A percentile compares a stretch with the other conserved stretches of the same genome.
These are phyloP conservation scores for Tremella mesenterica DNA, from an alignment of 768 basidiomycete genomes.

Conservation along the genomic window DNA sequence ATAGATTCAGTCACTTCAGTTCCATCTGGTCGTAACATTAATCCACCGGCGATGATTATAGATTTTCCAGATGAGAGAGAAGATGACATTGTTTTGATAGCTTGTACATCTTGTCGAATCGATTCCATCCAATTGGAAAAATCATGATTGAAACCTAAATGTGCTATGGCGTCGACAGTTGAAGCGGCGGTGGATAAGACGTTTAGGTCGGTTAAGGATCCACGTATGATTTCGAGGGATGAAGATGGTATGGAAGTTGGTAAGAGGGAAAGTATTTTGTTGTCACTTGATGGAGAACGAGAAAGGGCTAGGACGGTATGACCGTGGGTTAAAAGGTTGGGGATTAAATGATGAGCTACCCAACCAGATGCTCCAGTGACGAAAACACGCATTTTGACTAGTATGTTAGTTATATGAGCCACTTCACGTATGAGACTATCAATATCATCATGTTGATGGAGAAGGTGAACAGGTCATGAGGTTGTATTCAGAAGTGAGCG, in stretches of 20 bases:
- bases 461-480: no score
- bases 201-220: conserved; percentile 15
- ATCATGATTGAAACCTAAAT: conserved; percentile 16
- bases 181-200: not conserved
- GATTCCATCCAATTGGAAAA: conserved; percentile 4
- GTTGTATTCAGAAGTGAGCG: no score
- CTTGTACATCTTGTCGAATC: conserved; percentile 8
- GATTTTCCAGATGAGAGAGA: conserved; percentile 22
- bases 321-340: conserved; percentile 13
- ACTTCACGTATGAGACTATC: no score
- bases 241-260: not conserved
- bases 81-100: conserved; percentile 3
- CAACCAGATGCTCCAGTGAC: conserved; percentile 34
- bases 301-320: conserved; percentile 24
- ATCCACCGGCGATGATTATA: conserved; percentile 16
- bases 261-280: not conserved
- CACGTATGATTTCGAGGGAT: not conserved
- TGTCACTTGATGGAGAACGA: conserved; percentile 12
- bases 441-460: no score
- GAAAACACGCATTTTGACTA: conserved; percentile 27
- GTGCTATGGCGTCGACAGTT: conserved; percentile 4
- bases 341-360: conserved; percentile 12
- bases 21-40: not conserved
- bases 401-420: no score
- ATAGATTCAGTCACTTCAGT: not conserved